Evolutionary conservation across 768 basidiomycete genomes (phyloP), one percentile per base, ranked within the genome.

Genomic region (Rhodosporidiobolus sp.): DNA sequence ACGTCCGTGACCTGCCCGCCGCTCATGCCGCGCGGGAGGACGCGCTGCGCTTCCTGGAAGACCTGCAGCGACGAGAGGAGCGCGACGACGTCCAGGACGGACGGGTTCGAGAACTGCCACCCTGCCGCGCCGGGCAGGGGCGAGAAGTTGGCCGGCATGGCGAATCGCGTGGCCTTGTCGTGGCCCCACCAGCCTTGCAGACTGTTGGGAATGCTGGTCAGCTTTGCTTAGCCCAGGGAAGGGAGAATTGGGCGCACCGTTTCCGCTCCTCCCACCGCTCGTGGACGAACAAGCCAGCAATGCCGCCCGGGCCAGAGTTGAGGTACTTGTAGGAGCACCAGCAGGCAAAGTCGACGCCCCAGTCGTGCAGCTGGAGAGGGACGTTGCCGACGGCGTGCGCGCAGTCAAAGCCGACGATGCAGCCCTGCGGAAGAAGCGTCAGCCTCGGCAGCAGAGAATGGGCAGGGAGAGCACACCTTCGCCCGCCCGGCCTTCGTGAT

Each of bases 101-200:
- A 89, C 16, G 96, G 94, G 82, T 97, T 98, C 50, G 94, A 97
- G 81, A 95, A 90, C 80, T 96, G 94, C 83, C 90, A 97, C 53
- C 94, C 94, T 80, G 92, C 90, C 1, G 96, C 96, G 65, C 96
- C 96, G 28, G 85, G 85, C 73, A 91, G 90, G 16, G 94, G 89
- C 59, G 86, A 86, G 82, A 96, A 99, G 62, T 79, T 84, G 20
- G 89, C 84, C 35, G 90, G 89, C 95, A 98, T 98, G 65, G 86
- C 83, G 83, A 99, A 98, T 43, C 96, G 89, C 50, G 93, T 94
- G 64, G 83, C 79, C 38, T 88, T 85, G 77, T 92, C 88, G 80
- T 97, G 94, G 56, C 96, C 96, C 95, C 95, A 99, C 96, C 96
- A 99, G 56, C 96, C 96, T 52, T 92, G 88, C 72, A 87, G 88